Conservation (phyloP, 441 rosid species). For the Populus hybrid region DNA sequence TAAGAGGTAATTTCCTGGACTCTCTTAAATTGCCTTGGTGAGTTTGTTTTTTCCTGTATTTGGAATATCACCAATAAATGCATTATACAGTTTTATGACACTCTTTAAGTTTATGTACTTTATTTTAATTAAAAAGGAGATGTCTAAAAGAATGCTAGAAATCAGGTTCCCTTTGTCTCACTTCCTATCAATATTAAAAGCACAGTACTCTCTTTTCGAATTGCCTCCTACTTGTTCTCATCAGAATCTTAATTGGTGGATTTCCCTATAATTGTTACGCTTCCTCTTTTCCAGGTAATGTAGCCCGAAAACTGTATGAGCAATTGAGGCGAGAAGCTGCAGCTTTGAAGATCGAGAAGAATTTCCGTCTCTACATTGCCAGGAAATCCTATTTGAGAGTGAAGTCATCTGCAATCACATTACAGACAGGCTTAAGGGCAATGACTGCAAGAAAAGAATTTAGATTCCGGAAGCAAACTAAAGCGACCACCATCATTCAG, state of each 20-base stretch:
- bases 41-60: not conserved
- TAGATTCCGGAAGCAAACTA: constrained; percentile 83
- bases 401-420: constrained; percentile 57
- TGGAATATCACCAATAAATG: not conserved
- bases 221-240: not conserved
- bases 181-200: not conserved
- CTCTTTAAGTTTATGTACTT: not conserved
- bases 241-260: not conserved
- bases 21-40: not conserved
- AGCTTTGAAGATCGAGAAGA: constrained; percentile 75
- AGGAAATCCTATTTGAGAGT: constrained; percentile 54
- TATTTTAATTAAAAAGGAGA: not conserved
- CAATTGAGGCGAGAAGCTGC: constrained; percentile 77
- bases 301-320: constrained; percentile 71
- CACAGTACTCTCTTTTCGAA: not conserved
- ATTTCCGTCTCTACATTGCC: constrained; percentile 57
- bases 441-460: constrained; percentile 87
- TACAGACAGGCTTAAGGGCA: constrained; percentile 84
- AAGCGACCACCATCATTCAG: constrained; percentile 79
- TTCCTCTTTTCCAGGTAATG: constrained; percentile 50
- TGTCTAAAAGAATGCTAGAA: not conserved
- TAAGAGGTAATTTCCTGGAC: constrained; percentile 57
- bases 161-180: not conserved
- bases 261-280: not conserved
- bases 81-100: not conserved